phyloP scores from a whole-genome alignment of 202 grass and related monocot species.

The Zizania palustris region DNA sequence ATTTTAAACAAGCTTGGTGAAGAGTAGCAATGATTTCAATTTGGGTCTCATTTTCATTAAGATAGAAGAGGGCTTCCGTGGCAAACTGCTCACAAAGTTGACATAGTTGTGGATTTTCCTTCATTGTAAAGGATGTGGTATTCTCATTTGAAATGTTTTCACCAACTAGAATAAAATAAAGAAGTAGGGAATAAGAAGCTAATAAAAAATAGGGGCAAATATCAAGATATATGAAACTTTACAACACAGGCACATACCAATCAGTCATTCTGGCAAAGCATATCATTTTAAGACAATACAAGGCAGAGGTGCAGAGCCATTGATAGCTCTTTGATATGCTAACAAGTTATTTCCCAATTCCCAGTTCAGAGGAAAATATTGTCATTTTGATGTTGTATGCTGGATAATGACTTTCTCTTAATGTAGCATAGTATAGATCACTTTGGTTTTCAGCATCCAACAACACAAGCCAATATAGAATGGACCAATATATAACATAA shows the following conservation, averaged over 20 bases:
- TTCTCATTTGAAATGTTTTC: constrained; percentile 32
- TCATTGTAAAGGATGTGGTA: constrained; percentile 20
- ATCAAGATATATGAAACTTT: not conserved
- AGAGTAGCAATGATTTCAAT: constrained; percentile 59
- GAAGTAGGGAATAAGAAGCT: constrained; percentile 22
- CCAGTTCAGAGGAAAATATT: not conserved
- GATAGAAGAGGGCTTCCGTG: constrained; percentile 61
- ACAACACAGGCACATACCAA: not conserved
- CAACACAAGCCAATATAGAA: not conserved
- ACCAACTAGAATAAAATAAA: constrained; percentile 50
- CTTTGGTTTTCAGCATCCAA: not conserved
- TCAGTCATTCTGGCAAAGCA: not conserved
- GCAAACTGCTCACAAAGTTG: constrained; percentile 71
- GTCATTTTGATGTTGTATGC: not conserved
- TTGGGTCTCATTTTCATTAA: constrained; percentile 65
- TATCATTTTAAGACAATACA: not conserved
- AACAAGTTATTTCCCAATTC: not conserved
- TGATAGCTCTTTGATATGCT: too few relatives aligned
- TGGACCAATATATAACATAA: not conserved
- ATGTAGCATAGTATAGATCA: not conserved
- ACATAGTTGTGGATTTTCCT: constrained; percentile 52
- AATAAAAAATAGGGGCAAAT: constrained; percentile 17
- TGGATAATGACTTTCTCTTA: not conserved
- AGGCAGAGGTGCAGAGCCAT: too few relatives aligned
- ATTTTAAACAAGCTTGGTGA: constrained; percentile 59